Conservation (phyloP, 179 eudicot genomes). For the Vitellaria paradoxa region DNA sequence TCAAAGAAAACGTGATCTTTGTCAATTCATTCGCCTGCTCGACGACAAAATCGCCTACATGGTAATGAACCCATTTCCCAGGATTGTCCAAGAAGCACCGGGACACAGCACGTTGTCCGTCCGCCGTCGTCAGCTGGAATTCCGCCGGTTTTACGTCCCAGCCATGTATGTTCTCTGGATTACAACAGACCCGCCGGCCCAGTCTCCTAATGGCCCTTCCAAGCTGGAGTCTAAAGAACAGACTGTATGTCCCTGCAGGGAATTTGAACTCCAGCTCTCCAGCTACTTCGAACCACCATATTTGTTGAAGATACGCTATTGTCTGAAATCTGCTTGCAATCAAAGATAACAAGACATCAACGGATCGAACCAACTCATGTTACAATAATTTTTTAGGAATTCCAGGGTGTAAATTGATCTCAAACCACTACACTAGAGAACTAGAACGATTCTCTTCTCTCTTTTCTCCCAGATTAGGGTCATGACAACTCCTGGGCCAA, state of each 20-base stretch:
- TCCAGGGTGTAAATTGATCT: background rate
- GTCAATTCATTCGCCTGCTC: conserved; percentile 37
- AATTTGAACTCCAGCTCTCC: conserved; percentile 73
- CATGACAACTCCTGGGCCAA: background rate
- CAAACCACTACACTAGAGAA: background rate
- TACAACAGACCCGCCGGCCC: conserved; percentile 50
- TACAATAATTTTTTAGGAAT: background rate
- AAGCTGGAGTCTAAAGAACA: conserved; percentile 67
- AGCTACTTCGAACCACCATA: conserved; percentile 79
- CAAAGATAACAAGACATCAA: background rate
- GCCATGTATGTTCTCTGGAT: conserved; percentile 58
- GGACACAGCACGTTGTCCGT: conserved; percentile 50
- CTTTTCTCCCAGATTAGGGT: too few relatives aligned
- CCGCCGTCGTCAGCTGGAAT: conserved; percentile 51
- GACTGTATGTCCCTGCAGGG: conserved; percentile 62
- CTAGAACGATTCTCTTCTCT: too few relatives aligned
- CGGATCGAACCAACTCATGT: background rate
- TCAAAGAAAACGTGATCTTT: conserved; percentile 56
- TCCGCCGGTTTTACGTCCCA: conserved; percentile 69
- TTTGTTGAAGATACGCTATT: conserved; percentile 72
- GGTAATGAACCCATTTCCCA: conserved; percentile 69
- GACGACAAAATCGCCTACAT: conserved; percentile 64
- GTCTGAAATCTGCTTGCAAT: conserved; percentile 45
- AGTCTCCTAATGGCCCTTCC: conserved; percentile 51
- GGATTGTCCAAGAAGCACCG: conserved; percentile 43